Conservation (phyloP, 352 stramenopile genomes). For the Aphanomyces euteiches region DNA sequence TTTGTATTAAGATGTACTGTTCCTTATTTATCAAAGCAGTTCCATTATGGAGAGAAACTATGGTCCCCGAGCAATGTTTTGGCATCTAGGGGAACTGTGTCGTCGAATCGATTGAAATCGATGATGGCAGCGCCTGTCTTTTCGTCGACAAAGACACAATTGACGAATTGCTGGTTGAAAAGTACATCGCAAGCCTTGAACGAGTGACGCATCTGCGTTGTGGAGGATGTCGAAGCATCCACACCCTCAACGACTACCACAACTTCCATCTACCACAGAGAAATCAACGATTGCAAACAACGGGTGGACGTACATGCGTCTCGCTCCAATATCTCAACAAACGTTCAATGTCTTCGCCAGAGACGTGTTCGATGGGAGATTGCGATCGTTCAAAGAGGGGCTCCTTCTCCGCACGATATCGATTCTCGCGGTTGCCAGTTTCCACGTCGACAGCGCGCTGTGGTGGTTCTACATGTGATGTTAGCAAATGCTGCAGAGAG, state of each 20-base stretch:
- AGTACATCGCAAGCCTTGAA: conserved; percentile 91
- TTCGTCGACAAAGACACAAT: conserved; percentile 83
- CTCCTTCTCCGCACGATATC: conserved; percentile 3
- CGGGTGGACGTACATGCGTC: conserved; percentile 49
- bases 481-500: not conserved
- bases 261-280: conserved; percentile 86
- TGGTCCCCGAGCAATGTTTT: not conserved
- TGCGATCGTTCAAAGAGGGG: conserved; percentile 4
- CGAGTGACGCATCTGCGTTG: conserved; percentile 94
- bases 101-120: conserved; percentile 87
- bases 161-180: conserved; percentile 91
- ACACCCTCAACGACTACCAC: conserved; percentile 96
- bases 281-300: conserved; percentile 7
- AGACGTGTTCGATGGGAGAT: not conserved
- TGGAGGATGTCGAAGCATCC: conserved; percentile 91
- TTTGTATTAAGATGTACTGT: too few relatives aligned
- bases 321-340: conserved; percentile 74
- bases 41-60: conserved; percentile 32
- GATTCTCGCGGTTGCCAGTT: conserved; percentile 57
- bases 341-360: conserved; percentile 37
- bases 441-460: conserved; percentile 55
- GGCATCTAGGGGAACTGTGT: conserved; percentile 39
- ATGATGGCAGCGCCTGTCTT: conserved; percentile 77
- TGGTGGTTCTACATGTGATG: conserved; percentile 39
- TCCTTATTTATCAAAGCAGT: too few relatives aligned